Evolutionary conservation across 169 alveolate genomes (phyloP), one percentile per base, ranked within the genome.

Genomic region (Plasmodium inui): DNA sequence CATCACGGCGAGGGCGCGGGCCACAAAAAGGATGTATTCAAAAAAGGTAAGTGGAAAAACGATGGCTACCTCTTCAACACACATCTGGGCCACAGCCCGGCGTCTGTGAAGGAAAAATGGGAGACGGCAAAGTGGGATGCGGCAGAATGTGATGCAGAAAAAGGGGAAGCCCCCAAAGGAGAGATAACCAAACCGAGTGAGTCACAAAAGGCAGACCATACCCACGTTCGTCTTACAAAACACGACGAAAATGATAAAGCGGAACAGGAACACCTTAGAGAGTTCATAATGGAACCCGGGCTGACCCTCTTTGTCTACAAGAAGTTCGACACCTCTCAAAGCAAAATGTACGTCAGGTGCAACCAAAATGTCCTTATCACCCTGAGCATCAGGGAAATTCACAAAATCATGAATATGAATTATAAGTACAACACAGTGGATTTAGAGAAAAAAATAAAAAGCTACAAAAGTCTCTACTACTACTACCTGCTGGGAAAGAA

Each of bases 251-350:
- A 81, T 10, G 32, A 39, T 3, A 41, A 50, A 28, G 61, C 37
- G 19, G 80, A 44, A n/a, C 76, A 74, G 28, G 81, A 22, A 19
- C 26, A 57, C 2, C 46, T 26, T 8, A 17, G 19, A 3, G 84
- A 85, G 55, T 22, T n/a, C 8, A 46, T 22, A 50, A 55, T 30
- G 9, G 86, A 74, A 10, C 55, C 53, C 9, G 85, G 86, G 3
- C 30, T 86, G 2, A 74, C 85, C 12, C 2, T 86, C 2, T 86
- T 86, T 70, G 67, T 78, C 1, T 86, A 50, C 53, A 86, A 53
- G n/a, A 86, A 74, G 19, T 86, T 74, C 39, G 93, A 86, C 39
- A 86, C 93, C 1, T 74, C 93, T n/a, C 93, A 86, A 55, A 78
- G 71, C 46, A 86, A 86, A 44, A 70, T 78, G 30, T 86, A 74